Base-by-base conservation (phyloP, 2,329 filamentous ascomycete species). In the Drechslera avenae region DNA sequence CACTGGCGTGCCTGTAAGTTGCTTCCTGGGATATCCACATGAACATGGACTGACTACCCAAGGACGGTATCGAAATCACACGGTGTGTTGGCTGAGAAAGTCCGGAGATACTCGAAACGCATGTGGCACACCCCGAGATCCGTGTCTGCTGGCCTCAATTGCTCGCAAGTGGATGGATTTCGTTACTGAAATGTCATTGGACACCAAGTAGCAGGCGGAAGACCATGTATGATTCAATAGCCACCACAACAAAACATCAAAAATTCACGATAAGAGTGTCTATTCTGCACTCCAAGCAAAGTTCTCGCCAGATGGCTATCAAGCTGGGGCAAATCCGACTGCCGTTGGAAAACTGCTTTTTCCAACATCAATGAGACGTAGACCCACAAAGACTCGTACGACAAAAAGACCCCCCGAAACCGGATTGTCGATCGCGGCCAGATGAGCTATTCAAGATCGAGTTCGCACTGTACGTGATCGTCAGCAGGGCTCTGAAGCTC, bases 41-140 rank as follows among this genome's bases (percentile, higher is more conserved):
- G 43, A 16, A 39, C 34, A 28, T 18, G 21, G 31, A 37, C 52
- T 54, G 42, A 55, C 18, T 16, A 46, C 28, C 6, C 16, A 44
- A 87, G 85, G 86, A 88, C 61, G 86, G 81, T 3, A 74, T 88
- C n/a, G 86, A 88, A 63, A 82, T 88, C 41, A 86, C 85, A 2
- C 77, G 76, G 58, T 88, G 86, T 64, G 62, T 66, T 19, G 64
- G 61, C 9, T 64, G 61, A 47, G 46, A 57, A 48, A 23, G 57
- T 43, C 17, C 23, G 10, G 17, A 4, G 5, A 10, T 17, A n/a
- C 6, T 13, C 19, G 14, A 34, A 23, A 34, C 12, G 36, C 8
- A 12, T 16, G 41, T 26, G 28, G 28, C 5, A 40, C 47, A 32
- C 39, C n/a, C n/a, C n/a, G n/a, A n/a, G n/a, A n/a, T n/a, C n/a